phyloP scores from a whole-genome alignment of 768 basidiomycete genomes.

The Panaeolus papilionaceus region DNA sequence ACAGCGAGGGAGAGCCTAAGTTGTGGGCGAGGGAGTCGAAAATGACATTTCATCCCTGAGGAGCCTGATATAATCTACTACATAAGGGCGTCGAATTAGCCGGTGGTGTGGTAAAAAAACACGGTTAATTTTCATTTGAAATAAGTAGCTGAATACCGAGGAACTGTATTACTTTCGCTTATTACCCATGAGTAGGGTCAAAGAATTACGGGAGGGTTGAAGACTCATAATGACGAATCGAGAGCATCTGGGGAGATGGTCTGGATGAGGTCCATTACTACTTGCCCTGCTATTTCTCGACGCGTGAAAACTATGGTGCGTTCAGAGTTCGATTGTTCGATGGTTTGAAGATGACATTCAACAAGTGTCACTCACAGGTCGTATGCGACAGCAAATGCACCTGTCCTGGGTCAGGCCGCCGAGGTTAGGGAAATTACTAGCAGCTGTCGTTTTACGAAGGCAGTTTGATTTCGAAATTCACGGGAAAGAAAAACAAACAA shows the following conservation, averaged over 20 bases:
- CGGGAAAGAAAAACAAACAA: too few relatives aligned
- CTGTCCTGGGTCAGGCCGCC: neutral
- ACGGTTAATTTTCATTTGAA: slow-evolving; percentile 9
- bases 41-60: neutral
- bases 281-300: neutral
- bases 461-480: too few relatives aligned
- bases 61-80: neutral
- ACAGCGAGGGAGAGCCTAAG: neutral
- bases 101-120: slow-evolving; percentile 1
- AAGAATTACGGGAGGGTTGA: neutral
- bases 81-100: neutral
- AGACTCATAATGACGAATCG: neutral
- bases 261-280: neutral
- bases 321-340: too few relatives aligned
- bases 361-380: too few relatives aligned
- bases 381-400: neutral
- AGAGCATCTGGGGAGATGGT: neutral
- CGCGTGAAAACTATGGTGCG: too few relatives aligned
- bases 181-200: slow-evolving; percentile 3
- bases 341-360: too few relatives aligned
- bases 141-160: neutral
- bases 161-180: neutral
- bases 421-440: too few relatives aligned
- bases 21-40: neutral
- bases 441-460: too few relatives aligned